Evolutionary conservation across 345 rosid species (phyloP).

Genomic region (Salix dunnii): DNA sequence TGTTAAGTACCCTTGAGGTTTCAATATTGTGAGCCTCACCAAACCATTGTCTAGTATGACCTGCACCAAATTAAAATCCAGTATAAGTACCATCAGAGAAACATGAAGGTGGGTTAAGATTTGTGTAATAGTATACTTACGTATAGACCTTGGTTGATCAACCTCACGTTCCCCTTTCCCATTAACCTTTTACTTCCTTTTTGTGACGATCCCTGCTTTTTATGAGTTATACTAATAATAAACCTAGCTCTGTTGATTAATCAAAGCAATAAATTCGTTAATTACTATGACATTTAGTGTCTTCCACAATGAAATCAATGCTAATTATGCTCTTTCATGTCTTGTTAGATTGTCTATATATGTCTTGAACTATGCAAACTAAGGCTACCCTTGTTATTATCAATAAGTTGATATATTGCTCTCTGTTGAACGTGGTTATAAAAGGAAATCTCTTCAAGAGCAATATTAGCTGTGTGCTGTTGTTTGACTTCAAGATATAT

Average conservation of each 20-base stretch:
- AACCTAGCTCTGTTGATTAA: too few relatives aligned
- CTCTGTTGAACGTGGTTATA: too few relatives aligned
- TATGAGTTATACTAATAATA: background rate
- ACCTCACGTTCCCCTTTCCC: conserved; percentile 22
- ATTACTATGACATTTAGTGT: background rate
- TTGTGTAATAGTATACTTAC: conserved; percentile 12
- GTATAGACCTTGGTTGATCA: conserved; percentile 21
- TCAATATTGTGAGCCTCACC: conserved; percentile 27
- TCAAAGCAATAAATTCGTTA: background rate
- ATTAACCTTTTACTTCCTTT: background rate
- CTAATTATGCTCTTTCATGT: background rate
- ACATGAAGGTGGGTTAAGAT: background rate
- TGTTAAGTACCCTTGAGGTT: conserved; percentile 26
- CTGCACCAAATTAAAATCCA: conserved; percentile 9
- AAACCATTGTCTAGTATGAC: conserved; percentile 26
- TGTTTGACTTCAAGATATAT: background rate
- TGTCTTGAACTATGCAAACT: background rate
- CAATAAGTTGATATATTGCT: too few relatives aligned
- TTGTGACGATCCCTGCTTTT: background rate
- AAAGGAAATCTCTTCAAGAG: too few relatives aligned
- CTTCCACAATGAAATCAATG: background rate
- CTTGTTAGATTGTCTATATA: background rate
- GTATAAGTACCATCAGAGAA: background rate
- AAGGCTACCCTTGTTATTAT: too few relatives aligned
- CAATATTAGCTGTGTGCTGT: too few relatives aligned